These are phyloP conservation scores for Vanilla planifolia DNA, from an alignment of 106 monocot genomes.

Conservation along the genomic window DNA sequence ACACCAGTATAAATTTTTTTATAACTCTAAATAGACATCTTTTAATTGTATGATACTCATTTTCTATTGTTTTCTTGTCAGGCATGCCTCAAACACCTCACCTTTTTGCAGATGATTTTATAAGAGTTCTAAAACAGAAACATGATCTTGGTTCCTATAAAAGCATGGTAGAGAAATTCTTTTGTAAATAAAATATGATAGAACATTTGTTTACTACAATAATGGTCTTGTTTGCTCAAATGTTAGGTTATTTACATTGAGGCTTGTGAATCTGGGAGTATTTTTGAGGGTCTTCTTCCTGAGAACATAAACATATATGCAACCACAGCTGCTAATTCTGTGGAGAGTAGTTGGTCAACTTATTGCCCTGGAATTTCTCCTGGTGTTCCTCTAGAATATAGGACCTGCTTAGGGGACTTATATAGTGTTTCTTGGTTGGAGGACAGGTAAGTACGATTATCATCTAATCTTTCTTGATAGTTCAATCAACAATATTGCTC, in stretches of 20 bases:
- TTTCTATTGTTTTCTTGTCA: constrained; percentile 25
- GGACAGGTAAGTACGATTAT: constrained; percentile 70
- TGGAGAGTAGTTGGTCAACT: constrained; percentile 73
- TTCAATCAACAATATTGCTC: too few species aligned
- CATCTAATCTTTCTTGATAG: too few species aligned
- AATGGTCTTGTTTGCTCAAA: neutral
- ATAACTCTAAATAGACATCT: too few species aligned
- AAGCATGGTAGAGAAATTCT: constrained; percentile 52
- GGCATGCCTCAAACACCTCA: constrained; percentile 87
- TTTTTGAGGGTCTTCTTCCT: constrained; percentile 75
- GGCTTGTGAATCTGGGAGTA: constrained; percentile 90
- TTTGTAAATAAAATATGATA: neutral
- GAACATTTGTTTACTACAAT: neutral
- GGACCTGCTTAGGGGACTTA: constrained; percentile 77
- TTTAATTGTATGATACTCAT: too few species aligned
- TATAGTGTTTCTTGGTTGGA: constrained; percentile 88
- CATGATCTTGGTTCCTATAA: constrained; percentile 60
- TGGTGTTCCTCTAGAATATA: constrained; percentile 42
- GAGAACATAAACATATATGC: constrained; percentile 54
- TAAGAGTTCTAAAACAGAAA: constrained; percentile 59
- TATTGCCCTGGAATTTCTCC: constrained; percentile 63
- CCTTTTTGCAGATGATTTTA: constrained; percentile 72
- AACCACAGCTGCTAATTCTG: constrained; percentile 72
- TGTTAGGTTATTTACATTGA: constrained; percentile 72
- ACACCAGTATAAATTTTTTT: too few species aligned